Base-by-base conservation (phyloP, 257 asterid genomes). In the Avicennia marina region DNA sequence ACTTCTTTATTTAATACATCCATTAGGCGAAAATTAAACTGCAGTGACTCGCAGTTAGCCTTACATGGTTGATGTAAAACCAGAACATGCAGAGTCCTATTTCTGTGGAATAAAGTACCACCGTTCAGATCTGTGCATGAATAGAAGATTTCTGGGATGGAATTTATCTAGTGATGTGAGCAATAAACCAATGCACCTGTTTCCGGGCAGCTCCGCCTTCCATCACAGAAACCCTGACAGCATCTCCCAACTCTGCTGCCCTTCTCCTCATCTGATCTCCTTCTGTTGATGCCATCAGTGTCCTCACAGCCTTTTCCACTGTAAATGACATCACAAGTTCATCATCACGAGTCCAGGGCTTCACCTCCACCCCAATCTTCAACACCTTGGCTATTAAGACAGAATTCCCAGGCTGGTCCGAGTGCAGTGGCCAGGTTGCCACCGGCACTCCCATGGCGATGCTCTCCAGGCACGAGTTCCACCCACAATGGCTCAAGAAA, bases 381-480 rank as follows among this genome's bases (percentile, higher is more conserved):
- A 78, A 43, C 22, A 70, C 52, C 6, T 70, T 50, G 4, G 80
- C 63, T 0, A 78, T n/a, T 36, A 78, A 18, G 20, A 71, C 56
- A 0, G 72, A 29, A 13, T 78, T 78, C 19, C 75, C 34, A 3
- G 78, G 81, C 10, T 78, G 84, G 11, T 74, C 81, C 13, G 81
- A 64, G n/a, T 78, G 78, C 81, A 74, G 64, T 7, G 81, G 81
- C 81, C 84, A 78, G 6, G 76, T 62, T 11, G 64, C 76, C 0
- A 68, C 55, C 16, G 78, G 81, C 16, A 78, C 84, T 0, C 79
- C 84, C 73, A 49, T 59, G 0, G 64, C 56, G 3, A 74, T 25
- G 22, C 84, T 74, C 62, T 74, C 84, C 63, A 78, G 49, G 67
- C 80, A 78, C 4, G 84, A 78, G 34, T 78, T 78, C 81, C 84